Evolutionary conservation across 805 yeast genomes (phyloP).

Genomic region (Wickerhamiella bombiphila): DNA sequence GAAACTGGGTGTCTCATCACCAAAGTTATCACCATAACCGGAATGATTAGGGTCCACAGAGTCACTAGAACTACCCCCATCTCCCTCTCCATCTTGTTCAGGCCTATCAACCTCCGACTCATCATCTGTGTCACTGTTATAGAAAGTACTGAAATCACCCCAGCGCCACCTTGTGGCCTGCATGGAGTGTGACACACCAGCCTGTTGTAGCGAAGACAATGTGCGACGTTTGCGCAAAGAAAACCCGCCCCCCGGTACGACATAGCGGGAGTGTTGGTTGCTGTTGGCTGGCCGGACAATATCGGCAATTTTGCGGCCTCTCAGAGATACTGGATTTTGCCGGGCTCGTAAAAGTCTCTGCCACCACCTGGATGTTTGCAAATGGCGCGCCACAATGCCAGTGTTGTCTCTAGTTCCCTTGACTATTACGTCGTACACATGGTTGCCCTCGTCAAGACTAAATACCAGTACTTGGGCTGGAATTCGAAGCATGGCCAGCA

Average conservation of each 20-base stretch:
- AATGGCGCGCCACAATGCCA: slow-evolving; percentile 34
- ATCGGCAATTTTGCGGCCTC: neutral
- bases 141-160: slow-evolving; percentile 6
- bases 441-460: slow-evolving; percentile 45
- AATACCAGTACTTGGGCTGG: slow-evolving; percentile 67
- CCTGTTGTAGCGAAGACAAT: slow-evolving; percentile 51
- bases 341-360: slow-evolving; percentile 48
- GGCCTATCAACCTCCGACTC: neutral
- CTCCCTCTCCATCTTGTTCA: slow-evolving; percentile 10
- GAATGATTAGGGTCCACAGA: slow-evolving; percentile 1
- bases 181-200: slow-evolving; percentile 71
- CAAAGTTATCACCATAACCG: slow-evolving; percentile 19
- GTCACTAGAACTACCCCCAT: slow-evolving; percentile 14
- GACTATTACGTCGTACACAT: slow-evolving; percentile 60
- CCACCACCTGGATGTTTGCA: slow-evolving; percentile 81
- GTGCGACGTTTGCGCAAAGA: slow-evolving; percentile 20
- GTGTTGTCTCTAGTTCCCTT: slow-evolving; percentile 41
- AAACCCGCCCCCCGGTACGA: slow-evolving; percentile 13
- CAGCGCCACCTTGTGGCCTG: slow-evolving; percentile 23
- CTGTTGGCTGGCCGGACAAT: slow-evolving; percentile 1
- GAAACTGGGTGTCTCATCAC: slow-evolving; percentile 15
- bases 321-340: slow-evolving; percentile 14
- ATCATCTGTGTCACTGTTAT: slow-evolving; percentile 18
- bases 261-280: slow-evolving; percentile 8
- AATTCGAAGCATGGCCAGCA: slow-evolving; percentile 67